Conservation (phyloP, 1,284 basidiomycete species). For the Blastosporella zonata region DNA sequence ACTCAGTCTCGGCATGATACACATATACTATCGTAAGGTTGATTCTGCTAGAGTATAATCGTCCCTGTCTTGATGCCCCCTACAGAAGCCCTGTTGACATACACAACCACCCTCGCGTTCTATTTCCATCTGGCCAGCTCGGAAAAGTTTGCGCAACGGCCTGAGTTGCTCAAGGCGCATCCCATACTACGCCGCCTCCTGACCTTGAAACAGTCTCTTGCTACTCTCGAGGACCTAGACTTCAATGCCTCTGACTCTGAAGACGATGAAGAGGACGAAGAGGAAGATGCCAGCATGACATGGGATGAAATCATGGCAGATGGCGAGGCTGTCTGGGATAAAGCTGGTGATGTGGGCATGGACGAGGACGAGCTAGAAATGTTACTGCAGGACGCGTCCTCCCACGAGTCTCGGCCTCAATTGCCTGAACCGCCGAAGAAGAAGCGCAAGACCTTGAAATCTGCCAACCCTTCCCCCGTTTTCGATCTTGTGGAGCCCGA, state of each 20-base stretch:
- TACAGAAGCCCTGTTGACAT: conserved; percentile 84
- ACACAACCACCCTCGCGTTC: conserved; percentile 88
- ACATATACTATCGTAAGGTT: conserved; percentile 75
- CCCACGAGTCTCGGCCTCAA: conserved; percentile 22
- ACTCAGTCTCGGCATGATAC: conserved; percentile 61
- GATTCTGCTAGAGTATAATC: neutral
- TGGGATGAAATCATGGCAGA: conserved; percentile 34
- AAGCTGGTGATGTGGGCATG: conserved; percentile 32
- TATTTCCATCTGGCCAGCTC: conserved; percentile 85
- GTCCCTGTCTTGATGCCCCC: conserved; percentile 4
- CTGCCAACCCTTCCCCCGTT: conserved; percentile 30
- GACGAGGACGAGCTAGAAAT: conserved; percentile 55
- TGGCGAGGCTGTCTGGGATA: conserved; percentile 31
- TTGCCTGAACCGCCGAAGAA: conserved; percentile 23
- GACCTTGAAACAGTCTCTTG: conserved; percentile 81
- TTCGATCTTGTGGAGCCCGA: conserved; percentile 77
- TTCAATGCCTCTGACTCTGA: conserved; percentile 56
- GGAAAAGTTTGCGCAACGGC: conserved; percentile 58
- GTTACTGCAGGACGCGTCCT: conserved; percentile 50
- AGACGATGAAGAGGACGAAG: conserved; percentile 32
- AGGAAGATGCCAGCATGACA: conserved; percentile 36
- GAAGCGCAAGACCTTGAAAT: conserved; percentile 23
- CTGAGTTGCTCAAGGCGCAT: conserved; percentile 67
- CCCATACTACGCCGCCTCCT: conserved; percentile 83
- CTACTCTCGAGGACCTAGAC: conserved; percentile 80